Conservation (phyloP, 2,329 filamentous ascomycete species). For the Arachnopeziza araneosa region DNA sequence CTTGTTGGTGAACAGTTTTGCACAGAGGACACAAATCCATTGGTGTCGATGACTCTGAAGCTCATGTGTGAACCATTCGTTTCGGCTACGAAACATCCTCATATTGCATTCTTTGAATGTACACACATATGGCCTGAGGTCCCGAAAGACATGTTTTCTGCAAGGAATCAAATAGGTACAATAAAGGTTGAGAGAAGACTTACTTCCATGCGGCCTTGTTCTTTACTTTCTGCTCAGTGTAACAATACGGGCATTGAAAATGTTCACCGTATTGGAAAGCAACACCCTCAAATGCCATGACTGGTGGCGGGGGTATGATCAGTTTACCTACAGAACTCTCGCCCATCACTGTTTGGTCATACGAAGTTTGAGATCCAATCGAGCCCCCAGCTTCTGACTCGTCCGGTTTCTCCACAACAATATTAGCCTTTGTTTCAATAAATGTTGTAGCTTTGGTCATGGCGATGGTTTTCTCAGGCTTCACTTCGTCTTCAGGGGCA, state of each 20-base stretch:
- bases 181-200: neutral
- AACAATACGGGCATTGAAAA: slow-evolving; percentile 23
- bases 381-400: slow-evolving; percentile 10
- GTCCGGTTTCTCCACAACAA: neutral
- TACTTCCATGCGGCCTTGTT: slow-evolving; percentile 12
- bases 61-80: slow-evolving; percentile 30
- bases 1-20: neutral
- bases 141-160: slow-evolving; percentile 30
- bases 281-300: slow-evolving; percentile 18
- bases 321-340: slow-evolving; percentile 8
- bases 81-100: slow-evolving; percentile 26
- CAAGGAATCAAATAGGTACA: neutral
- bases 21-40: neutral
- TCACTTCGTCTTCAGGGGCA: slow-evolving; percentile 4
- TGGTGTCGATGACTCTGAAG: slow-evolving; percentile 25
- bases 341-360: slow-evolving; percentile 16
- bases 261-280: slow-evolving; percentile 20
- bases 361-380: slow-evolving; percentile 22
- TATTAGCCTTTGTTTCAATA: slow-evolving; percentile 4
- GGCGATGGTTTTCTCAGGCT: slow-evolving; percentile 9
- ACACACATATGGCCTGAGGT: slow-evolving; percentile 33
- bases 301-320: slow-evolving; percentile 17
- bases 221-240: slow-evolving; percentile 18
- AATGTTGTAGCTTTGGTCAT: slow-evolving; percentile 24
- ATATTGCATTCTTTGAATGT: slow-evolving; percentile 30